Percentiles rank a stretch among this genome's conserved stretches.
Conservation (phyloP, 1,139 yeast genomes). For the Pichia sp. region DNA sequence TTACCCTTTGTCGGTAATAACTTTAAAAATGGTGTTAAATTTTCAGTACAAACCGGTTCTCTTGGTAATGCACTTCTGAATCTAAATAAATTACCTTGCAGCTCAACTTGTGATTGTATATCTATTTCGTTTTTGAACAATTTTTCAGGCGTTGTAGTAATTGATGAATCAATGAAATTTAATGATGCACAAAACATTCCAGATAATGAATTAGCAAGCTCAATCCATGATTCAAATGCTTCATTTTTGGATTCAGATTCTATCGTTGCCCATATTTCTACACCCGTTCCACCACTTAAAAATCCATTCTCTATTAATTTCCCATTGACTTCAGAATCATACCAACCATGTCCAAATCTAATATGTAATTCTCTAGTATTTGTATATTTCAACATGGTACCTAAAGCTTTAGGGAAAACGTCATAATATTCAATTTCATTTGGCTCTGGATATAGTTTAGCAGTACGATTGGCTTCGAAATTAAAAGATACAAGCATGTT, state of each 20-base stretch:
- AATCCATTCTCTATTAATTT: constrained; percentile 66
- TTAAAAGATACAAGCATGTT: constrained; percentile 61
- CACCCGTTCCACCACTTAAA: constrained; percentile 89
- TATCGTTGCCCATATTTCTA: constrained; percentile 83
- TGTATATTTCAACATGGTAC: constrained; percentile 66
- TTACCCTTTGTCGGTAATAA: constrained; percentile 89
- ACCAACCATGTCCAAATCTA: constrained; percentile 90
- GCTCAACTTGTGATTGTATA: constrained; percentile 23
- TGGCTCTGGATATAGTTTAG: constrained; percentile 27
- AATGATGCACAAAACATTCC: constrained; percentile 95
- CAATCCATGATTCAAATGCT: constrained; percentile 65
- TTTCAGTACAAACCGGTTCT: constrained; percentile 96
- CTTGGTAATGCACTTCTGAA: constrained; percentile 87
- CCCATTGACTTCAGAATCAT: constrained; percentile 93
- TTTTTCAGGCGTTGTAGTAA: constrained; percentile 66
- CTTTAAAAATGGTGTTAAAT: constrained; percentile 87
- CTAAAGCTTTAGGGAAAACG: constrained; percentile 74
- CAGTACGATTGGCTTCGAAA: constrained; percentile 56
- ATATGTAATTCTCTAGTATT: constrained; percentile 72
- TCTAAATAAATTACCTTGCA: constrained; percentile 41
- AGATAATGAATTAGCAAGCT: constrained; percentile 68
- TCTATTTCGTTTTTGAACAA: constrained; percentile 35
- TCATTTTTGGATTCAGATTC: constrained; percentile 53
- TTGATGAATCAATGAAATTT: constrained; percentile 75
- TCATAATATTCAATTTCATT: constrained; percentile 49